A percentile compares a stretch with the other conserved stretches of the same genome.
Evolutionary conservation across 768 basidiomycete species (phyloP).

Genomic region (Lactarius hatsudake): DNA sequence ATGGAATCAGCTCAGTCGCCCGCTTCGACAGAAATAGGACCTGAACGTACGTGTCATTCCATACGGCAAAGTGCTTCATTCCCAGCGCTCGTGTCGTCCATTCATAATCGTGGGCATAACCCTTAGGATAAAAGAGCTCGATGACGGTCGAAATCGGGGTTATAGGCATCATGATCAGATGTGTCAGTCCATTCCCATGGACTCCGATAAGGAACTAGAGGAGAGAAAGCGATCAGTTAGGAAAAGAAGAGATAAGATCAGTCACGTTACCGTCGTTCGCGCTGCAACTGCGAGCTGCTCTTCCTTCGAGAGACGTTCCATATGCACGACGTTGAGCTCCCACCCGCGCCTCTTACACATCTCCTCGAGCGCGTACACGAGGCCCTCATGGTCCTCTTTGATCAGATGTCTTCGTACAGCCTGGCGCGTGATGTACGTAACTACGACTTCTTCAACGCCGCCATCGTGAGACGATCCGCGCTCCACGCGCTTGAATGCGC

Average conservation of each 20-base stretch:
- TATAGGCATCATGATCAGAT: conserved; percentile 80
- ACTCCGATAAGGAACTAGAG: conserved; percentile 26
- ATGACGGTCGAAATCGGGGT: conserved; percentile 77
- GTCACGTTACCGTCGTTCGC: conserved; percentile 59
- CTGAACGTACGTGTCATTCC: conserved; percentile 68
- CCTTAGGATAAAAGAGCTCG: conserved; percentile 78
- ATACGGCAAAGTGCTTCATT: conserved; percentile 71
- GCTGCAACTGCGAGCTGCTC: conserved; percentile 67
- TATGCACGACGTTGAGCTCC: conserved; percentile 59
- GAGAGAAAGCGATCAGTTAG: neutral
- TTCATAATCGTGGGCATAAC: conserved; percentile 85
- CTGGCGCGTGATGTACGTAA: conserved; percentile 76
- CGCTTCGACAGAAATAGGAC: neutral
- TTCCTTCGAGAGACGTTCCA: conserved; percentile 69
- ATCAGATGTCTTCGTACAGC: conserved; percentile 52
- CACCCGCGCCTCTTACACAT: conserved; percentile 48
- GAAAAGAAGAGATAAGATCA: neutral
- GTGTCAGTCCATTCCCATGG: conserved; percentile 74
- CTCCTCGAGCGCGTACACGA: conserved; percentile 52
- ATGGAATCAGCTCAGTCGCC: neutral
- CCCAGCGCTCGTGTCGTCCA: conserved; percentile 77
- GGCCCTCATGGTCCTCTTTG: conserved; percentile 49
- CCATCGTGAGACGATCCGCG: conserved; percentile 14
- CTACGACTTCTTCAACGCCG: conserved; percentile 45
- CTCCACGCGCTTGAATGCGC: conserved; percentile 23